These are phyloP conservation scores for Fusarium decemcellulare DNA, from an alignment of 2,329 filamentous ascomycete genomes.

Conservation along the genomic window DNA sequence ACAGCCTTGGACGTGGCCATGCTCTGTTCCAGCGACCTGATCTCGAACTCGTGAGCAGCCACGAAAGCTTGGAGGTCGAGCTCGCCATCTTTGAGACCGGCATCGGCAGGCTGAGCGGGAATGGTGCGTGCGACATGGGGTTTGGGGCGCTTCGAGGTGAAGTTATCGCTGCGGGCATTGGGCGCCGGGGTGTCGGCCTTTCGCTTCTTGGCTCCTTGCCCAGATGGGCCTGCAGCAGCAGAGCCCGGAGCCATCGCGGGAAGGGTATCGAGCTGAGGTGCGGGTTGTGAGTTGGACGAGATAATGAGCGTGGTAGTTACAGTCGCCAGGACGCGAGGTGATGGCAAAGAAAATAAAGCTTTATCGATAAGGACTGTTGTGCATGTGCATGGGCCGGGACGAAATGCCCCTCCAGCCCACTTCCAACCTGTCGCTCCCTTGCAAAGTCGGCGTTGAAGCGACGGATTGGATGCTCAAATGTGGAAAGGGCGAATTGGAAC, in stretches of 20 bases:
- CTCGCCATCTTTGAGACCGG: slow-evolving; percentile 77
- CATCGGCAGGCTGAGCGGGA: slow-evolving; percentile 64
- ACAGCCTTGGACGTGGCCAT: slow-evolving; percentile 80
- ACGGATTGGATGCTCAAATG: too few relatives aligned
- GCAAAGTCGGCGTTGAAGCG: neutral
- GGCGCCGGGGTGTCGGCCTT: slow-evolving; percentile 35
- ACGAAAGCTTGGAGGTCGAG: slow-evolving; percentile 90
- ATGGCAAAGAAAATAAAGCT: slow-evolving; percentile 41
- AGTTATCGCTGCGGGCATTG: slow-evolving; percentile 45
- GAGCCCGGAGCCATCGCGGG: slow-evolving; percentile 48
- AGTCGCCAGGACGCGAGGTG: slow-evolving; percentile 10
- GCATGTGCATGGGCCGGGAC: neutral
- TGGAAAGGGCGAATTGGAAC: too few relatives aligned
- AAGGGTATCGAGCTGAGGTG: slow-evolving; percentile 15
- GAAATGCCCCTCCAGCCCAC: slow-evolving; percentile 21
- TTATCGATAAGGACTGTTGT: slow-evolving; percentile 47
- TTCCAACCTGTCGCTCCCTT: neutral
- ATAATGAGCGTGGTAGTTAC: neutral
- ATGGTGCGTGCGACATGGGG: slow-evolving; percentile 64
- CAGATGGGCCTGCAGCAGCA: slow-evolving; percentile 43
- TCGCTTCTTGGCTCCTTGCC: slow-evolving; percentile 47
- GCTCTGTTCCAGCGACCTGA: slow-evolving; percentile 85
- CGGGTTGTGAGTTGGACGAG: slow-evolving; percentile 12
- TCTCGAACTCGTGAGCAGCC: slow-evolving; percentile 89
- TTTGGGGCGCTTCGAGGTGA: slow-evolving; percentile 61